Conservation (phyloP, 345 rosid species). For the Passiflora organensis region DNA sequence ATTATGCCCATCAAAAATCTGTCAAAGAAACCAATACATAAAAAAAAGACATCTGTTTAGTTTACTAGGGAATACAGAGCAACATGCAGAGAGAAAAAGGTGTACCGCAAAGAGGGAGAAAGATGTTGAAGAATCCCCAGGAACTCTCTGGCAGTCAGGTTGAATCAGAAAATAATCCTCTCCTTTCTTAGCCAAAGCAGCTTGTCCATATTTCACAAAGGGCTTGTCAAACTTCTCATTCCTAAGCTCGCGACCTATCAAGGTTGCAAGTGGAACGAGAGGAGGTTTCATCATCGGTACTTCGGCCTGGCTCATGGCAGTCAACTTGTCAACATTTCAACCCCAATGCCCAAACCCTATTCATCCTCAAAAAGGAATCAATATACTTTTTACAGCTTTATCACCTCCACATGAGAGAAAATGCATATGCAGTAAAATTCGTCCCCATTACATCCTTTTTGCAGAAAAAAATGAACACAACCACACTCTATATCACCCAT, state of each 20-base stretch:
- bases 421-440: not conserved
- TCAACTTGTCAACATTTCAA: constrained; percentile 46
- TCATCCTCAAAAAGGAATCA: constrained; percentile 11
- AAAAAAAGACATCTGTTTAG: too few relatives aligned
- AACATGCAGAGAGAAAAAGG: too few relatives aligned
- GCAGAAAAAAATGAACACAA: too few relatives aligned
- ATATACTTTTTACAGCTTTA: not conserved
- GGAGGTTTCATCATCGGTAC: constrained; percentile 58
- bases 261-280: constrained; percentile 83
- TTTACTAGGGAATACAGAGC: too few relatives aligned
- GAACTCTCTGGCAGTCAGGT: constrained; percentile 70
- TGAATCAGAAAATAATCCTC: constrained; percentile 90
- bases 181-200: constrained; percentile 95
- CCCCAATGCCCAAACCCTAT: constrained; percentile 17
- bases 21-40: constrained; percentile 10
- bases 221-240: constrained; percentile 81
- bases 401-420: not conserved
- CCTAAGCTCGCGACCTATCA: constrained; percentile 92
- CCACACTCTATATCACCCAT: not conserved
- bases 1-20: constrained; percentile 98
- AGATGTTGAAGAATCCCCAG: constrained; percentile 67
- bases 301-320: constrained; percentile 67
- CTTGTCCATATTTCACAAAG: constrained; percentile 86
- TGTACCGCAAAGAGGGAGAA: constrained; percentile 98
- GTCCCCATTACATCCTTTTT: not conserved